phyloP scores from a whole-genome alignment of 2,329 filamentous ascomycete species.

The Nannizziopsis arthrosporioides region DNA sequence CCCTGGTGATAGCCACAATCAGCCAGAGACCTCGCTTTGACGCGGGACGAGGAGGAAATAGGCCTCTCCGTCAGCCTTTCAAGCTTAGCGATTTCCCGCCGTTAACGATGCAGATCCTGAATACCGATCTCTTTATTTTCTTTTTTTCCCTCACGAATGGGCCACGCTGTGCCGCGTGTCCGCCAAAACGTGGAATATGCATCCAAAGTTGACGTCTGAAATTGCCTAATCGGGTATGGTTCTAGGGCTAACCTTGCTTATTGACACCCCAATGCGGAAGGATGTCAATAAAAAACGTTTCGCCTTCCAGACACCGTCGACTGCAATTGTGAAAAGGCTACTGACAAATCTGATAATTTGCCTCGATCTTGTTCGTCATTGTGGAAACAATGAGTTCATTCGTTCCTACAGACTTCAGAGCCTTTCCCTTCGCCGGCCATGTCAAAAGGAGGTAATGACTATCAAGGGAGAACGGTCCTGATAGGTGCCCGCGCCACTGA shows the following conservation, averaged over 20 bases:
- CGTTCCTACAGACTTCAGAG: background rate
- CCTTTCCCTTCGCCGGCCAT: background rate
- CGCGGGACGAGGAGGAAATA: background rate
- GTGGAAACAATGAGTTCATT: background rate
- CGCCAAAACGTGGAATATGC: no score
- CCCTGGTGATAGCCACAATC: no score
- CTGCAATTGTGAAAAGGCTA: background rate
- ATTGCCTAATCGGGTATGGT: slow-evolving; percentile 9
- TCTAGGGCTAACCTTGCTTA: slow-evolving; percentile 11
- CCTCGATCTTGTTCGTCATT: slow-evolving; percentile 6
- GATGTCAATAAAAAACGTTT: slow-evolving; percentile 8
- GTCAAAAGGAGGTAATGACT: background rate
- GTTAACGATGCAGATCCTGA: background rate
- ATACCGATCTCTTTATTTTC: background rate
- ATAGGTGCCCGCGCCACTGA: background rate
- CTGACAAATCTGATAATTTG: background rate
- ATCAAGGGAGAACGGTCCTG: background rate
- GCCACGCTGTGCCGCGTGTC: background rate
- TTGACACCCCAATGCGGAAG: slow-evolving; percentile 11
- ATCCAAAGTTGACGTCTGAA: slow-evolving; percentile 2
- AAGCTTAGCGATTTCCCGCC: background rate
- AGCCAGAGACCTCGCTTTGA: no score
- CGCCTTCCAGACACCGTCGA: background rate
- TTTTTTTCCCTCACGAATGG: slow-evolving; percentile 1
- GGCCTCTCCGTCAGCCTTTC: background rate